Percentiles rank a stretch among this genome's conserved stretches.
Conservation (phyloP, 148 eudicot species). For the Persicaria maculosa region DNA sequence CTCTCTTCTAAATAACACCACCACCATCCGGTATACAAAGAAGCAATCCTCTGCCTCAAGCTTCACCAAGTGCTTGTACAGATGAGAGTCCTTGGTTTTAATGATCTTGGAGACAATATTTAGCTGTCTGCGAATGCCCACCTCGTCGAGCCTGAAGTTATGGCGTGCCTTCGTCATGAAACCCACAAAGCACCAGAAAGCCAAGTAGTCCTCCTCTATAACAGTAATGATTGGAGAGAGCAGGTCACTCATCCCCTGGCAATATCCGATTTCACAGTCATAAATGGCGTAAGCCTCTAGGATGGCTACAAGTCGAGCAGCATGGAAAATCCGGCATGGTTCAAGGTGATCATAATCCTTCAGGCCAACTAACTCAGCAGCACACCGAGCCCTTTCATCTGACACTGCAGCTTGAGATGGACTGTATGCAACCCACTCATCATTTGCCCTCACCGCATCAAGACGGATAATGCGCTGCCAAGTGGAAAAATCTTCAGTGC, state of each 20-base stretch:
- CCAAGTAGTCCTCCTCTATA: conserved; percentile 74
- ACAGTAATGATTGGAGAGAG: conserved; percentile 86
- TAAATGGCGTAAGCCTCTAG: conserved; percentile 92
- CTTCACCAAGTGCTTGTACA: conserved; percentile 82
- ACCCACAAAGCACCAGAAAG: conserved; percentile 98
- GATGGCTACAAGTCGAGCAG: conserved; percentile 83
- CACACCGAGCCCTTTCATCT: conserved; percentile 50
- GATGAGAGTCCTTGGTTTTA: conserved; percentile 81
- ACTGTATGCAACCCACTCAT: conserved; percentile 62
- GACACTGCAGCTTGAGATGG: conserved; percentile 62
- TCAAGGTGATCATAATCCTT: conserved; percentile 85
- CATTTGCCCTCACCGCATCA: conserved; percentile 89
- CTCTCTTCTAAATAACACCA: conserved; percentile 88
- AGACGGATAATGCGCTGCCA: conserved; percentile 97
- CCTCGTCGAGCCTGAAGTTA: conserved; percentile 92
- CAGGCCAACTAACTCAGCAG: conserved; percentile 72
- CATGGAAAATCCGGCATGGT: conserved; percentile 70
- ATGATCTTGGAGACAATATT: conserved; percentile 75
- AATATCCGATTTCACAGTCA: conserved; percentile 92
- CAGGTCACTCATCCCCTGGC: conserved; percentile 98
- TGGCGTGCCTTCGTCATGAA: conserved; percentile 97
- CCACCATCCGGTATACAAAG: conserved; percentile 97
- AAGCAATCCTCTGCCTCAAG: conserved; percentile 96
- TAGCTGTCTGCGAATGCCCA: conserved; percentile 83
- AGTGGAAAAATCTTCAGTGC: conserved; percentile 65